Evolutionary conservation across 2,329 filamentous ascomycete genomes (phyloP).

Genomic region (Aspergillus luchuensis): DNA sequence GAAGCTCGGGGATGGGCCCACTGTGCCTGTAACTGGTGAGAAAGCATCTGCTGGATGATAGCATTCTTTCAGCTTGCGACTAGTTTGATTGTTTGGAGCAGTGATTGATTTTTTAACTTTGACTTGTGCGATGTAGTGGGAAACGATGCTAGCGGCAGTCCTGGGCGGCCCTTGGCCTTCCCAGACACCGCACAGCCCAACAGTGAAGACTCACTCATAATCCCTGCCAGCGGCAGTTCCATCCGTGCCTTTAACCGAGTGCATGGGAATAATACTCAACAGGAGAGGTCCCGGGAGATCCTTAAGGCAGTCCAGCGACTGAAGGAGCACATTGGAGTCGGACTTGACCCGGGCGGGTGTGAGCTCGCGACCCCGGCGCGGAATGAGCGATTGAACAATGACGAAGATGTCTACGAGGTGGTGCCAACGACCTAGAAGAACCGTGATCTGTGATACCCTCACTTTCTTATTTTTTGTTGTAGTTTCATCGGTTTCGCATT

Average conservation of each 20-base stretch:
- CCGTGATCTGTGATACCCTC: constrained; percentile 4
- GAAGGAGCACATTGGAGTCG: constrained; percentile 55
- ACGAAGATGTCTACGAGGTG: constrained; percentile 50
- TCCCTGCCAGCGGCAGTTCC: constrained; percentile 37
- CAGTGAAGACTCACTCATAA: constrained; percentile 37
- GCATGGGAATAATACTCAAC: constrained; percentile 45
- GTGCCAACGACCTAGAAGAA: background rate
- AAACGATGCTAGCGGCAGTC: constrained; percentile 10
- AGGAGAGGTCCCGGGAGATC: constrained; percentile 50
- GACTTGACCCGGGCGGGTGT: constrained; percentile 56
- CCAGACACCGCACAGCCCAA: constrained; percentile 40
- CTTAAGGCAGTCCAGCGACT: constrained; percentile 50
- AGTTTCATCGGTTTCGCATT: background rate
- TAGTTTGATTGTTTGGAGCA: constrained; percentile 3
- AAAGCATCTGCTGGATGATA: constrained; percentile 26
- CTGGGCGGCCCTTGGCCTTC: constrained; percentile 44
- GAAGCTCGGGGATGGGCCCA: constrained; percentile 62
- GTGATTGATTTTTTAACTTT: constrained; percentile 19
- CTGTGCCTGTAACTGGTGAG: constrained; percentile 59
- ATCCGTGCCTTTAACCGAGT: constrained; percentile 46
- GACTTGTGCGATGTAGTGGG: constrained; percentile 20
- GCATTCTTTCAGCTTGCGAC: constrained; percentile 24
- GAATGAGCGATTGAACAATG: constrained; percentile 52
- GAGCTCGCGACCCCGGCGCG: constrained; percentile 56
- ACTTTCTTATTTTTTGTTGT: background rate